Conservation (phyloP, 805 yeast genomes). For the Saccharomycopsis sp. region DNA sequence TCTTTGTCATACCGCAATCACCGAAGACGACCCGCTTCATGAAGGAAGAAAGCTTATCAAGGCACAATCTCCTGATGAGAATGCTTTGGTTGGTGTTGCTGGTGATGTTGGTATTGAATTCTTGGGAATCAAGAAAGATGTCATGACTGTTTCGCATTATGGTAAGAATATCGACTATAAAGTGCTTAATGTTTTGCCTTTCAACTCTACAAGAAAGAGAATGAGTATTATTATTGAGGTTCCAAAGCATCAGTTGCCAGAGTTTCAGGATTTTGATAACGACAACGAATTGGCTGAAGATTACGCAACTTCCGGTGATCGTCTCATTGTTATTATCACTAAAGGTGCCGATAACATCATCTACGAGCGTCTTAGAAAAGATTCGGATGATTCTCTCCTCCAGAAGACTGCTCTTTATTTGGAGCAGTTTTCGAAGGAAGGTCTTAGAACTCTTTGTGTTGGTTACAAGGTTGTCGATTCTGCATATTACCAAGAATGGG, state of each 20-base stretch:
- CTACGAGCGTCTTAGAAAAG: constrained; percentile 37
- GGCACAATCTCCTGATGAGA: constrained; percentile 82
- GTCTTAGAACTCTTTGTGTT: constrained; percentile 68
- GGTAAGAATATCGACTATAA: constrained; percentile 42
- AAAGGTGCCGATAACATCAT: constrained; percentile 80
- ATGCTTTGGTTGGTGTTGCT: constrained; percentile 72
- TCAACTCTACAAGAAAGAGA: constrained; percentile 67
- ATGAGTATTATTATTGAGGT: constrained; percentile 65
- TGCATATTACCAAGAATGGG: constrained; percentile 48
- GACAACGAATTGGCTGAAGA: constrained; percentile 4
- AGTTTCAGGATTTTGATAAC: constrained; percentile 1
- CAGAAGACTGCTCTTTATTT: constrained; percentile 55
- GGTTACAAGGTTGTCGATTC: constrained; percentile 48
- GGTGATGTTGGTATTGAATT: constrained; percentile 66
- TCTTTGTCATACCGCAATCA: constrained; percentile 68
- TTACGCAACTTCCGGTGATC: constrained; percentile 33
- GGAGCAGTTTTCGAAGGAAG: constrained; percentile 69
- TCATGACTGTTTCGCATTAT: constrained; percentile 37
- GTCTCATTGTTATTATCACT: constrained; percentile 40
- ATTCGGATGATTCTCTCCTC: constrained; percentile 39
- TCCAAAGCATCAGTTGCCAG: constrained; percentile 27
- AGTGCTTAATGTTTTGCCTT: constrained; percentile 51
- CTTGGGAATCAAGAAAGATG: constrained; percentile 45
- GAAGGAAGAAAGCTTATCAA: constrained; percentile 44
- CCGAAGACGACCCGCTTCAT: constrained; percentile 39